Percentiles rank a stretch among this genome's conserved stretches.
Conservation (phyloP, 1,284 basidiomycete genomes). For the Flammula alnicola region DNA sequence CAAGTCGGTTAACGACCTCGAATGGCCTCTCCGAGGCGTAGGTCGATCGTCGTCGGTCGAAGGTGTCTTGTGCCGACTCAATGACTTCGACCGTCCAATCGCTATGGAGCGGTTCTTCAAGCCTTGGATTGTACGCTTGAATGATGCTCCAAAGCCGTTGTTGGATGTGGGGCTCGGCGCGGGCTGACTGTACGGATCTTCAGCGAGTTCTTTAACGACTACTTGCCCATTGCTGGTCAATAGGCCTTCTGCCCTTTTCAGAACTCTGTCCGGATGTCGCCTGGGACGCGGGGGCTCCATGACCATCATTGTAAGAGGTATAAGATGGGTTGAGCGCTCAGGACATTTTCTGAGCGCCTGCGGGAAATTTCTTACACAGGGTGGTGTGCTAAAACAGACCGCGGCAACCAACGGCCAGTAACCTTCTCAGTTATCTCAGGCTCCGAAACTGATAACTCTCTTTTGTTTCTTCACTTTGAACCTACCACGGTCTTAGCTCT, state of each 20-base stretch:
- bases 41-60: not conserved
- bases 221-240: not conserved
- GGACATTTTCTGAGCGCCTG: too few species aligned
- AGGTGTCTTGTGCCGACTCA: constrained; percentile 7
- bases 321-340: too few species aligned
- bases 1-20: constrained; percentile 22
- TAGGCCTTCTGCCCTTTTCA: not conserved
- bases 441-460: too few species aligned
- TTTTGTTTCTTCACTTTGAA: too few species aligned
- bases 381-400: too few species aligned
- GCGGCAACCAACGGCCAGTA: too few species aligned
- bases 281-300: too few species aligned
- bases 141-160: constrained; percentile 19
- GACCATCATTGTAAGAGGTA: too few species aligned
- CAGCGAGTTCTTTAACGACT: constrained; percentile 13
- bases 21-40: constrained; percentile 10
- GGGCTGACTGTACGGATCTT: constrained; percentile 4
- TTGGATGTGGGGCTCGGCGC: not conserved
- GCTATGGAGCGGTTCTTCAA: constrained; percentile 17
- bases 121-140: constrained; percentile 22
- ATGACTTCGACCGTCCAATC: constrained; percentile 18
- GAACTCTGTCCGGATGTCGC: not conserved
- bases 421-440: too few species aligned
- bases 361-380: too few species aligned
- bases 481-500: too few species aligned